Evolutionary conservation across 176 grass and related monocot species (phyloP), one percentile per base, ranked within the genome.

Genomic region (Triticum monococcum): DNA sequence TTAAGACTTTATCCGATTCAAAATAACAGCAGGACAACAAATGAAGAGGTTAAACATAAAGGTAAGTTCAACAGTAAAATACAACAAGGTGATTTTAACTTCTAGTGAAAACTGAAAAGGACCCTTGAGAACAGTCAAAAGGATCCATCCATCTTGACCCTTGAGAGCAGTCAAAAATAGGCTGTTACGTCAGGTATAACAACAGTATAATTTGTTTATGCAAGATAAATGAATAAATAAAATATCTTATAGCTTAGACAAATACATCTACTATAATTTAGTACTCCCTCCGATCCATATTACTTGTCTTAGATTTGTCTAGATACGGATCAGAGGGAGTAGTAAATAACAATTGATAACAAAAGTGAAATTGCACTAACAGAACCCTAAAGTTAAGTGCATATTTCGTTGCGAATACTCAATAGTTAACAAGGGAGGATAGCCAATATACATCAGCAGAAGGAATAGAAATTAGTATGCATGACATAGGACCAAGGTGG

Each of bases 1-100:
- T 74, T 54, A 82, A 2, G 12, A 33, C 26, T 76, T 50, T 38
- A 18, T 17, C 57, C 17, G 48, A 23, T 3, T 75, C 43, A 75
- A 85, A 80, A 66, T 13, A 80, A 80, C 52, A 80, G 41, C 23
- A 81, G 54, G 73, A 67, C 40, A 67, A n/a, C 17, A 81, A 81
- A 64, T 25, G 61, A 41, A 75, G 25, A 77, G 62, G 8, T 60
- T 63, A 68, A 68, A 60, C 41, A 85, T 17, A 31, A 57, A 63
- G 64, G 10, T 22, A 60, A 63, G 37, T 23, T 46, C 68, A 37
- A 73, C 18, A 68, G 37, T 72, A n/a, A 40, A 70, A 78, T 79
- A 3, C 61, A 50, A 85, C 48, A 70, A 73, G 37, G 38, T 28
- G 62, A 50, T 22, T 45, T 48, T 73, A 38, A 70, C 17, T 46